phyloP scores from a whole-genome alignment of 106 monocot genomes.

The Apostasia shenzhenica region DNA sequence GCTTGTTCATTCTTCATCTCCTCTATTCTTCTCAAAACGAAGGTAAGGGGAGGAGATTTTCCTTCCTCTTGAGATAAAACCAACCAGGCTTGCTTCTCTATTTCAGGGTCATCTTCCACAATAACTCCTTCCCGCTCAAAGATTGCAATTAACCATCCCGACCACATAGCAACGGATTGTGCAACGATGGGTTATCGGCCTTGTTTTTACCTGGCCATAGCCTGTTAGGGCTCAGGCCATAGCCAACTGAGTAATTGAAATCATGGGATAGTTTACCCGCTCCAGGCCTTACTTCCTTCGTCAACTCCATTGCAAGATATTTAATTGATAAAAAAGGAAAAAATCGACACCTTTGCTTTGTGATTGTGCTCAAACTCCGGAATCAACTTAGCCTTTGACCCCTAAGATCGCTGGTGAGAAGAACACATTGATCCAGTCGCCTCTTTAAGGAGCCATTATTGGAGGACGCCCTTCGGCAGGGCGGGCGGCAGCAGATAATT shows the following conservation, averaged over 20 bases:
- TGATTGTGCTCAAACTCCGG: not conserved
- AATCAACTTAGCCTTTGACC: slow-evolving; percentile 14
- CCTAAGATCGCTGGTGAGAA: slow-evolving; percentile 7
- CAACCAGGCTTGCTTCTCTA: slow-evolving; percentile 73
- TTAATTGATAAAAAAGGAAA: slow-evolving; percentile 15
- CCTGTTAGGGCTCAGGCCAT: slow-evolving; percentile 1
- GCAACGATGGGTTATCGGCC: slow-evolving; percentile 69
- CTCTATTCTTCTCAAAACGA: slow-evolving; percentile 59
- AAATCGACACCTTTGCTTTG: not conserved
- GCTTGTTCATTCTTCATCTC: slow-evolving; percentile 98
- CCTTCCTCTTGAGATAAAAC: slow-evolving; percentile 68
- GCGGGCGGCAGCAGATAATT: slow-evolving; percentile 29
- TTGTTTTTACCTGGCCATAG: slow-evolving; percentile 63
- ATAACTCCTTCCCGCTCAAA: slow-evolving; percentile 94
- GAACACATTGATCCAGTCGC: not conserved
- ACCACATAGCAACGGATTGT: slow-evolving; percentile 89
- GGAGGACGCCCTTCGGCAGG: slow-evolving; percentile 12
- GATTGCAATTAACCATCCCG: slow-evolving; percentile 84
- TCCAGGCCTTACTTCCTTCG: slow-evolving; percentile 36
- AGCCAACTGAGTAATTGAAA: slow-evolving; percentile 12
- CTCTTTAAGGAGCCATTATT: slow-evolving; percentile 15
- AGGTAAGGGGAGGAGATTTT: slow-evolving; percentile 64
- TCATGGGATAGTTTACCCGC: slow-evolving; percentile 28
- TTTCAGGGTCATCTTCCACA: slow-evolving; percentile 60
- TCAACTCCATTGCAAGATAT: slow-evolving; percentile 52